phyloP scores from a whole-genome alignment of 2,329 filamentous ascomycete species.

The Stagonosporopsis vannaccii region DNA sequence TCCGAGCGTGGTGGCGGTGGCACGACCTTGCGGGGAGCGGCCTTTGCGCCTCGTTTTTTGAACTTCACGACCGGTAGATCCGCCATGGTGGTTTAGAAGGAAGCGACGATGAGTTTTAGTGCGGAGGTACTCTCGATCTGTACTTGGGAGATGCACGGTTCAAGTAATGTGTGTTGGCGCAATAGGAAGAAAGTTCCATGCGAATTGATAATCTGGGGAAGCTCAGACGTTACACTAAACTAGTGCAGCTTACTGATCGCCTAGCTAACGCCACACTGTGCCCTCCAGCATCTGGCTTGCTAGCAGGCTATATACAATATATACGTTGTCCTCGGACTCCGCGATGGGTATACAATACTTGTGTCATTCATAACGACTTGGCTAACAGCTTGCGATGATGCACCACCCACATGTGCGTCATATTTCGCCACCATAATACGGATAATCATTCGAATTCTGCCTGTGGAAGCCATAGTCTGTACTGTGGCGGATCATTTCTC shows the following conservation, averaged over 20 bases:
- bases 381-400: neutral
- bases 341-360: neutral
- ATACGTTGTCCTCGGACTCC: neutral
- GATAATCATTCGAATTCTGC: neutral
- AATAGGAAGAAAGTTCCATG: conserved; percentile 13
- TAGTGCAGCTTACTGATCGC: conserved; percentile 5
- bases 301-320: neutral
- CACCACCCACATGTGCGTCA: neutral
- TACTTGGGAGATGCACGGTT: neutral
- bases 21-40: conserved; percentile 80
- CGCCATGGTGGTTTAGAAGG: conserved; percentile 20
- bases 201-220: conserved; percentile 16
- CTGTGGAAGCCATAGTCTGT: conserved; percentile 12
- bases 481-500: conserved; percentile 18
- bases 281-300: neutral
- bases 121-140: neutral
- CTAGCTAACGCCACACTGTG: conserved; percentile 3
- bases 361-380: no score
- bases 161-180: neutral
- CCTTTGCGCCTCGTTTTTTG: conserved; percentile 83
- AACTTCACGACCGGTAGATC: conserved; percentile 71
- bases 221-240: conserved; percentile 7
- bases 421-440: conserved; percentile 15
- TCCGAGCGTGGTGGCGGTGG: conserved; percentile 72
- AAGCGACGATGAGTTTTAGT: neutral